Evolutionary conservation across 106 monocot genomes (phyloP).

Genomic region (Dioscorea zingiberensis): DNA sequence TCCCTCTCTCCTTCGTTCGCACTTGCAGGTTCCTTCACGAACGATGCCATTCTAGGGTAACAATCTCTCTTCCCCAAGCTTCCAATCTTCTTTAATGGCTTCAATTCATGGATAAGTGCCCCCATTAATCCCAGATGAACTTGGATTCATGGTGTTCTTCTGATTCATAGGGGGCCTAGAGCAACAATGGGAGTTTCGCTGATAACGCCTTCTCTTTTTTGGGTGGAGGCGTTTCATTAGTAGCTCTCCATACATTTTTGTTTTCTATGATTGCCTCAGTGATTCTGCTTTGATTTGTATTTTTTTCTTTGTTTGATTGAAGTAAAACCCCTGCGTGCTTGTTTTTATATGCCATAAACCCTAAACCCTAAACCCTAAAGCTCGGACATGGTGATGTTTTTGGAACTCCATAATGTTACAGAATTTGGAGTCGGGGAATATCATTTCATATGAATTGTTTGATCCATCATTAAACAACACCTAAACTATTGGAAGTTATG

Average conservation of each 20-base stretch:
- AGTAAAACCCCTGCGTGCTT: no score
- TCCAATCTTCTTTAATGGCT: no score
- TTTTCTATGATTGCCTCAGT: not conserved
- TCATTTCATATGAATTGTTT: no score
- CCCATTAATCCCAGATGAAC: conserved; percentile 1
- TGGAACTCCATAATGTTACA: not conserved
- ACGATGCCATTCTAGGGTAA: no score
- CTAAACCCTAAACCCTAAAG: not conserved
- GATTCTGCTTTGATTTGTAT: not conserved
- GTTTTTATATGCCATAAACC: not conserved
- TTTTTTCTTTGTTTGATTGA: not conserved
- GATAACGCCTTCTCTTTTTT: not conserved
- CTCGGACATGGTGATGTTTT: not conserved
- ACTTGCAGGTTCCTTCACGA: no score
- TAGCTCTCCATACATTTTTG: not conserved
- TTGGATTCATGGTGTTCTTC: not conserved
- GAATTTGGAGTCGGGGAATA: no score
- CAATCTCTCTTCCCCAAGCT: no score
- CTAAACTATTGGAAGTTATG: no score
- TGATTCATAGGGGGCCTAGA: conserved; percentile 1
- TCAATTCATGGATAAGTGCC: not conserved
- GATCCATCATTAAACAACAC: no score
- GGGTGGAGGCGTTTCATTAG: not conserved
- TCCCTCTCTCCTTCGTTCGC: no score
- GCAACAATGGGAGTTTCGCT: not conserved